Percentiles rank a stretch among this genome's conserved stretches.
Evolutionary conservation across 2,329 filamentous ascomycete genomes (phyloP).

Genomic region (Fusarium sp.): DNA sequence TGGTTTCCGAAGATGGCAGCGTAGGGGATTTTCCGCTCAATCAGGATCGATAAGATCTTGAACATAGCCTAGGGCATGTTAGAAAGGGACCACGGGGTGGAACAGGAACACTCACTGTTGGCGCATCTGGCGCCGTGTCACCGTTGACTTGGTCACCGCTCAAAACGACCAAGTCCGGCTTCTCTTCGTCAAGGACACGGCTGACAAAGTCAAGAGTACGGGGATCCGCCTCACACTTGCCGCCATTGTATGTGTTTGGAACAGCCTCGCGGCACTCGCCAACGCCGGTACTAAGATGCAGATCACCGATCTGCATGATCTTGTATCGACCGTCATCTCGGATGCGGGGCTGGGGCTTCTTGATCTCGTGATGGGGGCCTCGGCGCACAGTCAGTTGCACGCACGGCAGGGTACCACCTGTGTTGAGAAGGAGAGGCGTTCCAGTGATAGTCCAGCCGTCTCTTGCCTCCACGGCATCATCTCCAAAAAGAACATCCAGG

Average conservation of each 20-base stretch:
- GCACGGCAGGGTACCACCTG: constrained; percentile 70
- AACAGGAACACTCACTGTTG: constrained; percentile 70
- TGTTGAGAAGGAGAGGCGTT: constrained; percentile 78
- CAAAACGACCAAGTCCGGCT: constrained; percentile 90
- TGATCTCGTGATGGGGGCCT: constrained; percentile 72
- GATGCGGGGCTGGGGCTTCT: constrained; percentile 81
- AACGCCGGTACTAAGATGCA: constrained; percentile 91
- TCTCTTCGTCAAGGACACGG: constrained; percentile 88
- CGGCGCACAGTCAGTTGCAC: constrained; percentile 83
- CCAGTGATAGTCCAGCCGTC: constrained; percentile 85
- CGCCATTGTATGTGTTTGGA: constrained; percentile 77
- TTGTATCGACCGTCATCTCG: constrained; percentile 94
- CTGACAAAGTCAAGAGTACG: constrained; percentile 91
- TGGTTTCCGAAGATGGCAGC: constrained; percentile 97
- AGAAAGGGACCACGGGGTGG: background rate
- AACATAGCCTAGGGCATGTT: constrained; percentile 76
- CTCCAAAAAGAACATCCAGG: constrained; percentile 88
- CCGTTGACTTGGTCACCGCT: constrained; percentile 97
- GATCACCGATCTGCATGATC: constrained; percentile 95
- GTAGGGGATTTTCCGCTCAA: constrained; percentile 90
- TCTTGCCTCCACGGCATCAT: constrained; percentile 91
- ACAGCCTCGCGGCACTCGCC: constrained; percentile 89
- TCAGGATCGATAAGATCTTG: constrained; percentile 88
- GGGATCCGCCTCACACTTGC: constrained; percentile 89
- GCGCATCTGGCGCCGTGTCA: constrained; percentile 89